phyloP scores from a whole-genome alignment of 192 early-diverging fungal species.

The Backusella morwellensis region DNA sequence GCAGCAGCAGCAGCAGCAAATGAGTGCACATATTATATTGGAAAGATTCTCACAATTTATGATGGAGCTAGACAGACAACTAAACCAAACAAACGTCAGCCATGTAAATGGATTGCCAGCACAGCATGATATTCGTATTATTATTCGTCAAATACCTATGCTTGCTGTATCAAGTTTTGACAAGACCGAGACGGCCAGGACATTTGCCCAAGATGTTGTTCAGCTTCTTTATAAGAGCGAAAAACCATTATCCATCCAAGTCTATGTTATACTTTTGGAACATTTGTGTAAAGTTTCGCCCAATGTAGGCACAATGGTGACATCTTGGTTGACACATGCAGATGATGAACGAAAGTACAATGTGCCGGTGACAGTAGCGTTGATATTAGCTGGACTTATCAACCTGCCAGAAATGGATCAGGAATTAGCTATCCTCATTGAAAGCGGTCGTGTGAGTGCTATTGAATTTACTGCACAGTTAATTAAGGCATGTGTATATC shows the following conservation, averaged over 20 bases:
- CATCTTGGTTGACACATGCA: slow-evolving; percentile 87
- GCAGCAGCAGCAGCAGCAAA: neutral
- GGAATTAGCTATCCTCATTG: slow-evolving; percentile 82
- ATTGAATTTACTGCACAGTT: slow-evolving; percentile 79
- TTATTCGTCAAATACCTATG: slow-evolving; percentile 70
- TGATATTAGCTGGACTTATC: slow-evolving; percentile 83
- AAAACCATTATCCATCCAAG: slow-evolving; percentile 66
- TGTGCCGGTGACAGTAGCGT: slow-evolving; percentile 76
- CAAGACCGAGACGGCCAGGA: slow-evolving; percentile 73
- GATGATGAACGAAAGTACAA: slow-evolving; percentile 95
- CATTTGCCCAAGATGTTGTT: slow-evolving; percentile 88
- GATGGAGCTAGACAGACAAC: slow-evolving; percentile 74
- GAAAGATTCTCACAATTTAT: slow-evolving; percentile 65
- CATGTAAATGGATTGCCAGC: slow-evolving; percentile 67
- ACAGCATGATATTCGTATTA: slow-evolving; percentile 72
- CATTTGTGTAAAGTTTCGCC: slow-evolving; percentile 83
- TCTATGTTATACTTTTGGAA: slow-evolving; percentile 83
- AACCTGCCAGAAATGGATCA: slow-evolving; percentile 80
- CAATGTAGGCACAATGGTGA: slow-evolving; percentile 79
- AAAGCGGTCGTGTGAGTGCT: slow-evolving; percentile 64
- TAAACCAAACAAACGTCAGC: slow-evolving; percentile 44
- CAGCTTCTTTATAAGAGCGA: slow-evolving; percentile 80
- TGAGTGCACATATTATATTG: slow-evolving; percentile 48
- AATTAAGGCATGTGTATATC: slow-evolving; percentile 65
- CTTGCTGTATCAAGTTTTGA: slow-evolving; percentile 66